Conservation (phyloP, 2,329 filamentous ascomycete species). For the Neoascochyta sp. region DNA sequence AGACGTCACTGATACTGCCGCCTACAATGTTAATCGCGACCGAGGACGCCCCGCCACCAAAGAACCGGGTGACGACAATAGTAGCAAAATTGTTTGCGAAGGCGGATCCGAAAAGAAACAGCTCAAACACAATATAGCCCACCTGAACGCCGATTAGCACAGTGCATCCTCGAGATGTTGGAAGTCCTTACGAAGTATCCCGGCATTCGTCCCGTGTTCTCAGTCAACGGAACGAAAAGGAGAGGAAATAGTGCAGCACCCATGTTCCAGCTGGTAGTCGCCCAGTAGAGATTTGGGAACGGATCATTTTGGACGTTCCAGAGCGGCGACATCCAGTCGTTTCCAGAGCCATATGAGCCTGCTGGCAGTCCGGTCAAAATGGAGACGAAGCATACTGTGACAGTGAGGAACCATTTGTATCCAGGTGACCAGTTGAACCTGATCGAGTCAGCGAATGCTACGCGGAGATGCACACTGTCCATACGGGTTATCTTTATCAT, state of each 20-base stretch:
- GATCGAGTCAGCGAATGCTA: too few species aligned
- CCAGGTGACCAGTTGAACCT: slow-evolving; percentile 42
- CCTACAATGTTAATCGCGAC: slow-evolving; percentile 42
- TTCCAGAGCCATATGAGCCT: slow-evolving; percentile 40
- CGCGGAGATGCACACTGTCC: too few species aligned
- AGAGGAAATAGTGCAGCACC: slow-evolving; percentile 42
- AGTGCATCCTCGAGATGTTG: background rate
- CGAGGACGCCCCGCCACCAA: slow-evolving; percentile 44
- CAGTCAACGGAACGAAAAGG: slow-evolving; percentile 41
- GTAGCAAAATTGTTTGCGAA: slow-evolving; percentile 47
- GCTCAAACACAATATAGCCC: slow-evolving; percentile 42
- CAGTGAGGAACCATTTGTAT: slow-evolving; percentile 43
- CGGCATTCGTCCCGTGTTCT: slow-evolving; percentile 45
- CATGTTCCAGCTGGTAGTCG: slow-evolving; percentile 40
- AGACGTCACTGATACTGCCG: slow-evolving; percentile 30
- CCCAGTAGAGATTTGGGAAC: slow-evolving; percentile 41
- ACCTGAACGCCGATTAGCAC: slow-evolving; percentile 10
- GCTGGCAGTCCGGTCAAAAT: slow-evolving; percentile 43
- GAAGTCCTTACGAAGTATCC: slow-evolving; percentile 38
- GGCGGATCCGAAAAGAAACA: slow-evolving; percentile 42
- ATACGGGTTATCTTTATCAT: slow-evolving; percentile 26
- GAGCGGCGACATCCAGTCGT: slow-evolving; percentile 31
- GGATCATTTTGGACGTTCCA: slow-evolving; percentile 37
- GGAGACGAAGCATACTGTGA: slow-evolving; percentile 44
- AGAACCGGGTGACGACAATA: slow-evolving; percentile 43